Evolutionary conservation across 2,329 filamentous ascomycete species (phyloP).

Genomic region (Penicillium sp.): DNA sequence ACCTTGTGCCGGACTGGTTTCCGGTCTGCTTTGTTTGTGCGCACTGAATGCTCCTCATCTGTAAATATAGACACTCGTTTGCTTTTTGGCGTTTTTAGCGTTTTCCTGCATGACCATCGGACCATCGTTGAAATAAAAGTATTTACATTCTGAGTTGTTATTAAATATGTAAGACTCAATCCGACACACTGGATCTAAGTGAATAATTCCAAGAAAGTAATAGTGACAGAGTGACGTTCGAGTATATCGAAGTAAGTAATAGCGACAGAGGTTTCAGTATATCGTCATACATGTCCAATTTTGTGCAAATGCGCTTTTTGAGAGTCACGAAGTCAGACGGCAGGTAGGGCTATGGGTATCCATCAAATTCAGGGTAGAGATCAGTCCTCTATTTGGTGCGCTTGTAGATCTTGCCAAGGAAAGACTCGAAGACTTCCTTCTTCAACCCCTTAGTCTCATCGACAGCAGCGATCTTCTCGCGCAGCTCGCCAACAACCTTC

Average conservation of each 20-base stretch:
- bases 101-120: neutral
- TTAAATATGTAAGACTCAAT: neutral
- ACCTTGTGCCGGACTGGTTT: constrained; percentile 41
- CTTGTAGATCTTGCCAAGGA: constrained; percentile 97
- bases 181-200: too few relatives aligned
- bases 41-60: constrained; percentile 43
- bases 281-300: neutral
- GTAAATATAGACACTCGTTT: neutral
- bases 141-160: neutral
- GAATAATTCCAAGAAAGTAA: neutral
- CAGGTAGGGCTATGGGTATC: constrained; percentile 16
- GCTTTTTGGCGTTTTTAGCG: neutral
- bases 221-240: neutral
- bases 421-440: constrained; percentile 82
- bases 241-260: too few relatives aligned
- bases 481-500: constrained; percentile 73
- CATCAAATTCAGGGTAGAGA: constrained; percentile 2
- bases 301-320: neutral
- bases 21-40: constrained; percentile 41
- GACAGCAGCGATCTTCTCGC: constrained; percentile 67
- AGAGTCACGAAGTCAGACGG: constrained; percentile 1
- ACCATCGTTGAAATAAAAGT: neutral
- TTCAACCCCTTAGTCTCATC: constrained; percentile 87
- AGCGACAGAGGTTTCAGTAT: neutral
- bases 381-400: constrained; percentile 69